Evolutionary conservation across 2,329 filamentous ascomycete species (phyloP).

Genomic region (Emydomyces testavorans): DNA sequence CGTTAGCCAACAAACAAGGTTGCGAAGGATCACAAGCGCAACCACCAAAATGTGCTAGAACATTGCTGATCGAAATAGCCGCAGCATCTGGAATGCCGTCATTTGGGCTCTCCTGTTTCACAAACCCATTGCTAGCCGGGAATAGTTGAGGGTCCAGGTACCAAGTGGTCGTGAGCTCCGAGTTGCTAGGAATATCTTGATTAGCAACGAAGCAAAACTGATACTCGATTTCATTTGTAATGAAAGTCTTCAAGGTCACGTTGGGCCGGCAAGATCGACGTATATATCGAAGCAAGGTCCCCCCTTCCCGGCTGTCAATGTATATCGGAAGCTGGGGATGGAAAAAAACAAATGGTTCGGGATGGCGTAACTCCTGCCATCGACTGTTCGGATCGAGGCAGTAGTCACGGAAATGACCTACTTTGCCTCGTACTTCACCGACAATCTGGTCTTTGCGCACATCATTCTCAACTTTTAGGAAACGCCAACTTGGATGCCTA

Average conservation of each 20-base stretch:
- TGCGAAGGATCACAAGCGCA: slow-evolving; percentile 36
- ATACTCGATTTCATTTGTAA: slow-evolving; percentile 66
- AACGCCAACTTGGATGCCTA: slow-evolving; percentile 56
- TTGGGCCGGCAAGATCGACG: slow-evolving; percentile 87
- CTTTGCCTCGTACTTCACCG: slow-evolving; percentile 65
- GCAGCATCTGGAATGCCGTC: slow-evolving; percentile 33
- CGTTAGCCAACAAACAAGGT: slow-evolving; percentile 32
- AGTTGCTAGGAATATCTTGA: slow-evolving; percentile 53
- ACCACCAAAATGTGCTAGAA: slow-evolving; percentile 40
- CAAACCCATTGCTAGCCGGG: slow-evolving; percentile 29
- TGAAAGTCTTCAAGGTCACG: slow-evolving; percentile 72
- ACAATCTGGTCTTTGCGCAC: slow-evolving; percentile 46
- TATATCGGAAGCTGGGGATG: slow-evolving; percentile 80
- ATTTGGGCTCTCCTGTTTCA: slow-evolving; percentile 30
- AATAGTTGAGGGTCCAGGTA: slow-evolving; percentile 35
- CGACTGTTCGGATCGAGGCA: slow-evolving; percentile 54
- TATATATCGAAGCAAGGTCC: slow-evolving; percentile 76
- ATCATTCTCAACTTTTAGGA: slow-evolving; percentile 41
- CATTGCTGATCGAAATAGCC: slow-evolving; percentile 38
- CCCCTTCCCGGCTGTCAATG: slow-evolving; percentile 82
- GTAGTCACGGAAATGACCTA: slow-evolving; percentile 63
- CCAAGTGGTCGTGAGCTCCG: slow-evolving; percentile 41
- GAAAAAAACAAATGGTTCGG: slow-evolving; percentile 68
- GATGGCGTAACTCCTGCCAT: slow-evolving; percentile 52
- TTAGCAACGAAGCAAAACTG: slow-evolving; percentile 90